A percentile compares a stretch with the other conserved stretches of the same genome.
phyloP scores from a whole-genome alignment of 257 asterid species.

The Linaria vulgaris region DNA sequence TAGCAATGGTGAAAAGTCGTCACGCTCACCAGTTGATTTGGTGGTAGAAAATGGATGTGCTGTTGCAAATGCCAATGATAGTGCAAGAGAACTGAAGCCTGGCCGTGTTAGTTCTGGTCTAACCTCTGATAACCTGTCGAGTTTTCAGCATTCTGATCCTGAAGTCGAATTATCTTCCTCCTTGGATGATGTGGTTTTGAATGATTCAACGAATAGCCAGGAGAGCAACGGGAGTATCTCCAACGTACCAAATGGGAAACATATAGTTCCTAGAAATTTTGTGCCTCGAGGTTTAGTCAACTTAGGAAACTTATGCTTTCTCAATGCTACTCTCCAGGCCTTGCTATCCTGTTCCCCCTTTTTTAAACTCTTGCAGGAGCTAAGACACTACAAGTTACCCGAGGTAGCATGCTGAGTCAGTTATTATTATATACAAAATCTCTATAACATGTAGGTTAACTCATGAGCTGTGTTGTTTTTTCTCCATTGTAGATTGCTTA shows the following conservation, averaged over 20 bases:
- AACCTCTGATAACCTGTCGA: constrained; percentile 20
- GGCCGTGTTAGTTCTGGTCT: constrained; percentile 18
- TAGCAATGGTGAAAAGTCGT: constrained; percentile 22
- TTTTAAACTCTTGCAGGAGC: constrained; percentile 59
- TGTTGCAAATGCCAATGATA: constrained; percentile 22
- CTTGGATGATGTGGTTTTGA: constrained; percentile 26
- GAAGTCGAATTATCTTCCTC: constrained; percentile 32
- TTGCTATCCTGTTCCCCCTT: constrained; percentile 73
- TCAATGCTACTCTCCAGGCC: constrained; percentile 80
- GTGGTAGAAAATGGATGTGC: constrained; percentile 37
- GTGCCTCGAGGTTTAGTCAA: constrained; percentile 80
- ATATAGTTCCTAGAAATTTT: constrained; percentile 34
- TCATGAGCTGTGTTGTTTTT: constrained; percentile 34
- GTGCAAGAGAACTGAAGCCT: constrained; percentile 33
- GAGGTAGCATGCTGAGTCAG: constrained; percentile 45
- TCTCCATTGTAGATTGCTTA: constrained; percentile 55
- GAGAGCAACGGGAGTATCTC: constrained; percentile 26
- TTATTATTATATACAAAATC: constrained; percentile 16
- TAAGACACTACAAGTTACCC: constrained; percentile 51
- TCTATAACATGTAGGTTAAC: constrained; percentile 25
- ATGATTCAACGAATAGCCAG: constrained; percentile 34
- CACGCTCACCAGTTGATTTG: constrained; percentile 24
- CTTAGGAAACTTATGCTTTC: constrained; percentile 81
- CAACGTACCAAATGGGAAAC: constrained; percentile 39
- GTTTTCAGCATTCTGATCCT: constrained; percentile 28